Percentiles rank a stretch among this genome's conserved stretches.
Evolutionary conservation across 2,329 filamentous ascomycete genomes (phyloP).

Genomic region (Penicillium sp.): DNA sequence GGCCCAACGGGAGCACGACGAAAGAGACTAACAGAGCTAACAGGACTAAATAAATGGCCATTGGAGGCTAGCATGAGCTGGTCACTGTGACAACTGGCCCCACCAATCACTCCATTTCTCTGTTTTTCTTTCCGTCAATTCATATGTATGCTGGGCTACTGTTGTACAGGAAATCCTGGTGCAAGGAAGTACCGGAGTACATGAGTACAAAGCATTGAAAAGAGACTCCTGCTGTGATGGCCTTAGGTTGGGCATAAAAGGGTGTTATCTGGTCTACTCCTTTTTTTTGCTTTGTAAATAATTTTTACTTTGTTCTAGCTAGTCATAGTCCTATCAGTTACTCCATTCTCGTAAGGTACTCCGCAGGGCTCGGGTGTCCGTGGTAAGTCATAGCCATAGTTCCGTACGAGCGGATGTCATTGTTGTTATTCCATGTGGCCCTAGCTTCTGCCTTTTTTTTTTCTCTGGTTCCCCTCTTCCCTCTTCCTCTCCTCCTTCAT

Average conservation of each 20-base stretch:
- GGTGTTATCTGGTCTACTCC: slow-evolving; percentile 2
- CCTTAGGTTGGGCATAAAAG: slow-evolving; percentile 23
- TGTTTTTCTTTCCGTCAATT: slow-evolving; percentile 7
- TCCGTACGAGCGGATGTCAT: slow-evolving; percentile 13
- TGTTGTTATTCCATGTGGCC: slow-evolving; percentile 20
- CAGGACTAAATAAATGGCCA: slow-evolving; percentile 9
- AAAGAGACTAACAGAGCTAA: slow-evolving; percentile 13
- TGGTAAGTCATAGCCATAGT: slow-evolving; percentile 10
- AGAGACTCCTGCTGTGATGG: slow-evolving; percentile 3
- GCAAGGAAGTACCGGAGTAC: background rate
- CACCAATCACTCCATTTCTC: slow-evolving; percentile 15
- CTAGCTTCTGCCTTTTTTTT: slow-evolving; percentile 26
- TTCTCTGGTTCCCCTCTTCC: slow-evolving; percentile 21
- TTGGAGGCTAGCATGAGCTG: slow-evolving; percentile 26
- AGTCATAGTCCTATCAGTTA: background rate
- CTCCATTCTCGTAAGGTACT: background rate
- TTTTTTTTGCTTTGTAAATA: slow-evolving; percentile 9
- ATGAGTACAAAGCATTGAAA: background rate
- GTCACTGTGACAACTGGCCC: slow-evolving; percentile 36
- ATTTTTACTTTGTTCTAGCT: background rate
- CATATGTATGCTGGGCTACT: slow-evolving; percentile 19
- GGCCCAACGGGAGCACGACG: slow-evolving; percentile 1
- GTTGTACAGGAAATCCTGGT: slow-evolving; percentile 18
- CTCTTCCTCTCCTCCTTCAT: slow-evolving; percentile 20
- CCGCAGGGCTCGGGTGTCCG: background rate